Percentiles rank a stretch among this genome's conserved stretches.
These are phyloP conservation scores for Botryobasidium botryosum DNA, from an alignment of 768 basidiomycete species.

Conservation along the genomic window DNA sequence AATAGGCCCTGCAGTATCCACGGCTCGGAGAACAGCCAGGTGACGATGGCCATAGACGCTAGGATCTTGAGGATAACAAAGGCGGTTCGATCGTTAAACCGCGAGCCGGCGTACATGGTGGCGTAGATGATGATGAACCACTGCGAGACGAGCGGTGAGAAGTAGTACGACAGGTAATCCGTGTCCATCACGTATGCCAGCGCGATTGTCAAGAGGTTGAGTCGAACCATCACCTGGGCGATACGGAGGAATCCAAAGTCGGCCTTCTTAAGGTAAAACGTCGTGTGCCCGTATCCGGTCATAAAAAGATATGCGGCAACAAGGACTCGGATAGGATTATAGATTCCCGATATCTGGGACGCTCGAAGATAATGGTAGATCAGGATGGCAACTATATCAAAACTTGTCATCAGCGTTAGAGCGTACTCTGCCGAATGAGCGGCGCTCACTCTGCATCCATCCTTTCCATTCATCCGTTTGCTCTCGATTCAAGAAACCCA, in stretches of 20 bases:
- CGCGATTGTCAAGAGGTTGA: constrained; percentile 68
- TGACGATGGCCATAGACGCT: constrained; percentile 43
- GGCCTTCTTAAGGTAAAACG: constrained; percentile 76
- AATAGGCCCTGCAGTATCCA: constrained; percentile 54
- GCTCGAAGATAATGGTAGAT: constrained; percentile 84
- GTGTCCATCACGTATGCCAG: constrained; percentile 87
- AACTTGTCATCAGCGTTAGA: background rate
- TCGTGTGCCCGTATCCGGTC: constrained; percentile 85
- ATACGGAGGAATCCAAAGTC: constrained; percentile 70
- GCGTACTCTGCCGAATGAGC: constrained; percentile 1
- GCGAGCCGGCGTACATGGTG: constrained; percentile 55
- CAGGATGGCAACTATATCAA: constrained; percentile 61
- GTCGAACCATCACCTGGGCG: constrained; percentile 59
- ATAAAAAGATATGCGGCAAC: constrained; percentile 86
- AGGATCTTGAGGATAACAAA: constrained; percentile 60
- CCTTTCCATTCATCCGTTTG: constrained; percentile 98
- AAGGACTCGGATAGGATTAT: constrained; percentile 76
- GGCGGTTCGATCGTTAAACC: constrained; percentile 48
- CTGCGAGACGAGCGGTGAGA: constrained; percentile 75
- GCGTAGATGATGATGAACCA: constrained; percentile 79
- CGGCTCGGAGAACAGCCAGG: constrained; percentile 44
- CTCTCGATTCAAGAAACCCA: constrained; percentile 78
- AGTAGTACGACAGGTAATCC: constrained; percentile 82
- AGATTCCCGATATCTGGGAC: constrained; percentile 84
- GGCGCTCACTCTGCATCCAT: constrained; percentile 83